phyloP scores from a whole-genome alignment of 2,329 filamentous ascomycete genomes.

The Xylariaceae sp. region DNA sequence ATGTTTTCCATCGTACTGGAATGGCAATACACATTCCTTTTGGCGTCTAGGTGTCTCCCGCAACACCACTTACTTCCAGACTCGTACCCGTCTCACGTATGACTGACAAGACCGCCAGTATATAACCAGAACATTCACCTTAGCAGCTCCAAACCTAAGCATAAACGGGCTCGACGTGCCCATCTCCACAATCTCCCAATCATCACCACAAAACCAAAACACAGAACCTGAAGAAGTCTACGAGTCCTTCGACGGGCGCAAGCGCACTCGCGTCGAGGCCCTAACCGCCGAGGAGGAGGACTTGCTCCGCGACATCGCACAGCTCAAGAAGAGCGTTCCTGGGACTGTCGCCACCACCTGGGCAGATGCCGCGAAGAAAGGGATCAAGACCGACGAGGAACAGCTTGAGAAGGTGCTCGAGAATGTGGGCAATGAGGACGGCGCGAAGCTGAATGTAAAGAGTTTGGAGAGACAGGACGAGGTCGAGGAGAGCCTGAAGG shows the following conservation, averaged over 20 bases:
- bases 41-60: neutral
- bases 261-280: slow-evolving; percentile 55
- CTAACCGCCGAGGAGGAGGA: slow-evolving; percentile 61
- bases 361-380: slow-evolving; percentile 37
- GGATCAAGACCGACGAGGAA: slow-evolving; percentile 45
- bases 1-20: neutral
- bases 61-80: too few relatives aligned
- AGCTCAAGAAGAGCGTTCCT: slow-evolving; percentile 53
- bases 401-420: slow-evolving; percentile 31
- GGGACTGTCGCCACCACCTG: slow-evolving; percentile 39
- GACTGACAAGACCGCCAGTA: slow-evolving; percentile 41
- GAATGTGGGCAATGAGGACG: slow-evolving; percentile 11
- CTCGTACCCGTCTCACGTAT: neutral
- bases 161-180: slow-evolving; percentile 58
- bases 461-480: slow-evolving; percentile 42
- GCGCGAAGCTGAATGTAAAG: slow-evolving; percentile 27
- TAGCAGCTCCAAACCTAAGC: slow-evolving; percentile 55
- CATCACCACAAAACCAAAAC: slow-evolving; percentile 2
- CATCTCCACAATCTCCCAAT: slow-evolving; percentile 33
- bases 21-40: neutral
- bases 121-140: slow-evolving; percentile 56
- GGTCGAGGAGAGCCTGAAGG: slow-evolving; percentile 44
- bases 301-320: slow-evolving; percentile 59
- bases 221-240: slow-evolving; percentile 41
- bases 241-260: slow-evolving; percentile 58